phyloP scores from a whole-genome alignment of 2,329 filamentous ascomycete genomes.

The Leptosphaerulina australis region DNA sequence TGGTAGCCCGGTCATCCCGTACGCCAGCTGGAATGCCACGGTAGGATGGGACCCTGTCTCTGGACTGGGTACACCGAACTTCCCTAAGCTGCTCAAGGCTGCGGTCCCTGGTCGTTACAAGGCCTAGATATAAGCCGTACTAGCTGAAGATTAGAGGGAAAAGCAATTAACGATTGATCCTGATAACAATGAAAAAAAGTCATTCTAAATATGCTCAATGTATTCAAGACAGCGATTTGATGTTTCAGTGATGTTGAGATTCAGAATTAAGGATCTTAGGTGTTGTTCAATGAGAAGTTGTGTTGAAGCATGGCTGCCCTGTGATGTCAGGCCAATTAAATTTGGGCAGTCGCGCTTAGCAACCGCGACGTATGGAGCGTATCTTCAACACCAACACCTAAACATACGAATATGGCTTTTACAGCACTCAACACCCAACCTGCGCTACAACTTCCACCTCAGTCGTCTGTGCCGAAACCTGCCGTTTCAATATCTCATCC shows the following conservation, averaged over 20 bases:
- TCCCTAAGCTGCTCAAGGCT: conserved; percentile 38
- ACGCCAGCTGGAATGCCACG: conserved; percentile 40
- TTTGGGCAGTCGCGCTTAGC: conserved; percentile 8
- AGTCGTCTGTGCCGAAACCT: too few relatives aligned
- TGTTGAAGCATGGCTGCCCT: not conserved
- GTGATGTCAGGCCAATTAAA: conserved; percentile 17
- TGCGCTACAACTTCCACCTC: conserved; percentile 9
- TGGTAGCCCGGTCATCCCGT: conserved; percentile 41
- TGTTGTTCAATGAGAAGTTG: not conserved
- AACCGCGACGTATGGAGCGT: conserved; percentile 6
- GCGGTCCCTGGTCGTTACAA: conserved; percentile 32
- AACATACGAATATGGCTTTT: conserved; percentile 28
- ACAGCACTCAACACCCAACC: conserved; percentile 31
- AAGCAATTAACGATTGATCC: too few relatives aligned
- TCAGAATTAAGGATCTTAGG: too few relatives aligned
- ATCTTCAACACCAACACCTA: conserved; percentile 17
- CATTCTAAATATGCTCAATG: not conserved
- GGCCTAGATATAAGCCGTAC: conserved; percentile 17
- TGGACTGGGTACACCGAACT: conserved; percentile 41
- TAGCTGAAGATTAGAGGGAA: too few relatives aligned
- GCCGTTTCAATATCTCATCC: too few relatives aligned
- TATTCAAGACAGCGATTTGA: not conserved
- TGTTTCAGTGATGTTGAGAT: too few relatives aligned
- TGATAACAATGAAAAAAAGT: not conserved
- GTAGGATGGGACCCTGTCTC: conserved; percentile 46